A percentile compares a stretch with the other conserved stretches of the same genome.
phyloP scores from a whole-genome alignment of 441 rosid species.

The Iberis amara region DNA sequence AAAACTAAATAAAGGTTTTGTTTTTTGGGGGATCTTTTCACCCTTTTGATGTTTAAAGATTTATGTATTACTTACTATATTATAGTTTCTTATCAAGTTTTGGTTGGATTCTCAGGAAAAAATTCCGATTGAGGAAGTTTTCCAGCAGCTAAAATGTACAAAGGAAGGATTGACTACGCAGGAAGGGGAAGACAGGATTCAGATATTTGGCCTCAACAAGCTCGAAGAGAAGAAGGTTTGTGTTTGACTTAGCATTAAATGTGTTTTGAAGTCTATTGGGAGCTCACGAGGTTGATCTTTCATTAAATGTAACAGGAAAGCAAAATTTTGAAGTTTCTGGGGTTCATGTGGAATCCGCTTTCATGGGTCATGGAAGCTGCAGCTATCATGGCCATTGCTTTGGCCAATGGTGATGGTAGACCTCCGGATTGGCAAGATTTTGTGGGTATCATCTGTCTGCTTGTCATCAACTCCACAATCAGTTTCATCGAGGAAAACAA shows the following conservation, averaged over 20 bases:
- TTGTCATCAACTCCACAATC: constrained; percentile 88
- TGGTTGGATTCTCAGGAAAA: constrained; percentile 36
- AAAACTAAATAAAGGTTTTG: background rate
- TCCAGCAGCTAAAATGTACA: constrained; percentile 50
- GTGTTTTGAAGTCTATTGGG: background rate
- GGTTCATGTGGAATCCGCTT: constrained; percentile 95
- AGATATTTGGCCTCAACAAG: constrained; percentile 49
- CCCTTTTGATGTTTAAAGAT: background rate
- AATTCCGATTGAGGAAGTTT: constrained; percentile 54
- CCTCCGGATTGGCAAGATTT: constrained; percentile 97
- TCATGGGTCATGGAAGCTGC: constrained; percentile 98
- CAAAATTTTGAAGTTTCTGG: constrained; percentile 80
- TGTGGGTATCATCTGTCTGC: constrained; percentile 76
- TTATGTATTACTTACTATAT: background rate
- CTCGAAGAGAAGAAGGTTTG: constrained; percentile 55
- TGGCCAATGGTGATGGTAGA: constrained; percentile 71
- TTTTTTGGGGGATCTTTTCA: background rate
- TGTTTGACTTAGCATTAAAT: constrained; percentile 6
- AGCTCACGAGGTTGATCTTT: constrained; percentile 16
- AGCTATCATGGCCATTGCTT: constrained; percentile 85
- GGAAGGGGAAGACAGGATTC: constrained; percentile 45
- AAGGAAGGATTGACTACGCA: constrained; percentile 41
- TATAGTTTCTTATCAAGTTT: background rate
- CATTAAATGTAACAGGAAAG: constrained; percentile 49
- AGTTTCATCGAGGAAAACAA: constrained; percentile 96